phyloP scores from a whole-genome alignment of 495 filamentous ascomycete species.

The Daldinia caldariorum region DNA sequence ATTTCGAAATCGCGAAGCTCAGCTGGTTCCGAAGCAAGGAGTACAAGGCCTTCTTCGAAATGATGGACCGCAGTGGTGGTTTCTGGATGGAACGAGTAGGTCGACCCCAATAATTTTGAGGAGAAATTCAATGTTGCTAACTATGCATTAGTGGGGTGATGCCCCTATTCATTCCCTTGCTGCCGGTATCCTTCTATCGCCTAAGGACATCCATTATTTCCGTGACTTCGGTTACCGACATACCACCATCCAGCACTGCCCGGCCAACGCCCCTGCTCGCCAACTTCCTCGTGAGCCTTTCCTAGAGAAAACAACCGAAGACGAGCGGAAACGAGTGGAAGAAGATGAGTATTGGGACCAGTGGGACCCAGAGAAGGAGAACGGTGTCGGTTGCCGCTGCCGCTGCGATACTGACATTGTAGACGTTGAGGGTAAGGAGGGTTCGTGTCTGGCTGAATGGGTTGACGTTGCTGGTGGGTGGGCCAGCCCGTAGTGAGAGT shows the following conservation, averaged over 20 bases:
- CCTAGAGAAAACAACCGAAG: slow-evolving; percentile 83
- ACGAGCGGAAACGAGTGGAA: slow-evolving; percentile 87
- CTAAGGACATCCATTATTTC: slow-evolving; percentile 96
- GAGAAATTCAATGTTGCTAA: slow-evolving; percentile 15
- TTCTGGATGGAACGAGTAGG: slow-evolving; percentile 99
- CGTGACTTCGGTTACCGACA: slow-evolving; percentile 98
- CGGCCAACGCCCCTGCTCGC: slow-evolving; percentile 91
- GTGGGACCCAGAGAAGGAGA: slow-evolving; percentile 87
- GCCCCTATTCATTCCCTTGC: slow-evolving; percentile 98
- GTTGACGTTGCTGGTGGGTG: slow-evolving; percentile 97
- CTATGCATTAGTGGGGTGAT: slow-evolving; percentile 84
- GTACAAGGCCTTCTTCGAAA: slow-evolving; percentile 98
- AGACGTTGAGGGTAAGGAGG: slow-evolving; percentile 96
- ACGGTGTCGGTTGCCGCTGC: slow-evolving; percentile 96
- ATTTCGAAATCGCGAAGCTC: slow-evolving; percentile 96
- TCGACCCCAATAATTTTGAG: slow-evolving; percentile 13
- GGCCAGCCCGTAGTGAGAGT: slow-evolving; percentile 65
- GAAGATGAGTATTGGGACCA: slow-evolving; percentile 98
- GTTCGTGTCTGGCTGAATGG: slow-evolving; percentile 95
- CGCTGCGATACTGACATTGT: slow-evolving; percentile 98
- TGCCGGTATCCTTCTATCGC: slow-evolving; percentile 84
- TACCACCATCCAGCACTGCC: slow-evolving; percentile 98
- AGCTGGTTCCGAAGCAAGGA: slow-evolving; percentile 96
- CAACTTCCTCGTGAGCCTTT: slow-evolving; percentile 85
- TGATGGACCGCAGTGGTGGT: slow-evolving; percentile 97